These are phyloP conservation scores for Nakaseomyces sp. DNA, from an alignment of 1,139 yeast species.

Conservation along the genomic window DNA sequence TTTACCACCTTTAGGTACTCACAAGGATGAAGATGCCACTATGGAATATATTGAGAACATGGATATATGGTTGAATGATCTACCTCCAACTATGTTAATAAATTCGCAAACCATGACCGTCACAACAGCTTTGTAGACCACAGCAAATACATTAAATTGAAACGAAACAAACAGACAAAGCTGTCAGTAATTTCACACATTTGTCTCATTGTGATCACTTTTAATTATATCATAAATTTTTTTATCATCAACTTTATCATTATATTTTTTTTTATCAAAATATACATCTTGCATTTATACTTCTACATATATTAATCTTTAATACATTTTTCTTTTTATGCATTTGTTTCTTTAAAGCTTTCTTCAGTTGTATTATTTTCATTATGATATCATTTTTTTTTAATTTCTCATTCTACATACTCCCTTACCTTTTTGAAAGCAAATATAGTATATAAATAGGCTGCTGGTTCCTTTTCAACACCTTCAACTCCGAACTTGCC, in stretches of 20 bases:
- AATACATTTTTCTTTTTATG: too few relatives aligned
- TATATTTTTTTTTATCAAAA: too few relatives aligned
- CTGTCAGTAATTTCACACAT: too few relatives aligned
- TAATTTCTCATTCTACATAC: constrained; percentile 6
- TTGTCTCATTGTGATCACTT: too few relatives aligned
- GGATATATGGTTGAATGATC: constrained; percentile 68
- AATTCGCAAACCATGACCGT: constrained; percentile 94
- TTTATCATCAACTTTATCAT: too few relatives aligned
- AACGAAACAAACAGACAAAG: too few relatives aligned
- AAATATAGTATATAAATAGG: constrained; percentile 34
- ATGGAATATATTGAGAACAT: constrained; percentile 67
- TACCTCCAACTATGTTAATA: constrained; percentile 74
- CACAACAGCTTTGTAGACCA: constrained; percentile 65
- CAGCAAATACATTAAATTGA: too few relatives aligned
- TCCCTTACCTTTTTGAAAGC: constrained; percentile 31
- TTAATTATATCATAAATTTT: too few relatives aligned
- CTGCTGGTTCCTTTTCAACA: constrained; percentile 83
- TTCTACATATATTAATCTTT: too few relatives aligned
- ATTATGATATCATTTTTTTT: neutral
- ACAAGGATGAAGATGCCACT: constrained; percentile 57
- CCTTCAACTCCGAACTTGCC: constrained; percentile 86
- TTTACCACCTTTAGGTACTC: constrained; percentile 77
- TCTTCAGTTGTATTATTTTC: too few relatives aligned
- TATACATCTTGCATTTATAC: too few relatives aligned
- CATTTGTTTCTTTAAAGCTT: too few relatives aligned